Percentiles rank a stretch among this genome's conserved stretches.
phyloP scores from a whole-genome alignment of 2,329 filamentous ascomycete genomes.

The Byssochlamys sp. region DNA sequence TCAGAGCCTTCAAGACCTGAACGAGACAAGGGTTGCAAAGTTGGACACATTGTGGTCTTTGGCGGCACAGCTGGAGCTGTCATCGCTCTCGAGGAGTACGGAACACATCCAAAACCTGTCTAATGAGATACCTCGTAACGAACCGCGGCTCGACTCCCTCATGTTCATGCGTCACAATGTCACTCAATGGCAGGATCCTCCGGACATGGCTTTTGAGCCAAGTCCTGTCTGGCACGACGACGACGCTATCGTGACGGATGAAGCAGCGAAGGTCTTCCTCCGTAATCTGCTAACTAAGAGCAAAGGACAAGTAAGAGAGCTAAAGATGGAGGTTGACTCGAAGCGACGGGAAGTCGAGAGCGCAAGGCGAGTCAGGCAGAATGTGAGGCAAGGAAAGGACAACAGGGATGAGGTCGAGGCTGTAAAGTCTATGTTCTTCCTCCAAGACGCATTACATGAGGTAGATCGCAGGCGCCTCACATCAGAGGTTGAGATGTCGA shows the following conservation, averaged over 20 bases:
- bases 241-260: constrained; percentile 73
- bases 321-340: constrained; percentile 74
- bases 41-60: constrained; percentile 78
- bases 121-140: constrained; percentile 76
- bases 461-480: constrained; percentile 74
- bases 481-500: constrained; percentile 84
- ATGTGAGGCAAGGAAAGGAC: constrained; percentile 71
- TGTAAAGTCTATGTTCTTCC: constrained; percentile 68
- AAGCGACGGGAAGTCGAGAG: constrained; percentile 77
- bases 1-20: constrained; percentile 72
- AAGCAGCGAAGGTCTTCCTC: constrained; percentile 77
- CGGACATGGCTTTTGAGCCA: constrained; percentile 78
- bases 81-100: constrained; percentile 64
- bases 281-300: constrained; percentile 87
- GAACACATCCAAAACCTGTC: constrained; percentile 63
- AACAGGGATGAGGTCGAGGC: constrained; percentile 81
- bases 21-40: constrained; percentile 74
- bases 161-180: constrained; percentile 97
- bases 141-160: constrained; percentile 82
- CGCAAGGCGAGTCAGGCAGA: constrained; percentile 62
- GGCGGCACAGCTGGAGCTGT: constrained; percentile 69
- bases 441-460: constrained; percentile 78
- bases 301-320: constrained; percentile 69
- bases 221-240: constrained; percentile 97
- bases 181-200: constrained; percentile 69